Conservation (phyloP, 164 flowering plant species). For the Vitis cinerea region DNA sequence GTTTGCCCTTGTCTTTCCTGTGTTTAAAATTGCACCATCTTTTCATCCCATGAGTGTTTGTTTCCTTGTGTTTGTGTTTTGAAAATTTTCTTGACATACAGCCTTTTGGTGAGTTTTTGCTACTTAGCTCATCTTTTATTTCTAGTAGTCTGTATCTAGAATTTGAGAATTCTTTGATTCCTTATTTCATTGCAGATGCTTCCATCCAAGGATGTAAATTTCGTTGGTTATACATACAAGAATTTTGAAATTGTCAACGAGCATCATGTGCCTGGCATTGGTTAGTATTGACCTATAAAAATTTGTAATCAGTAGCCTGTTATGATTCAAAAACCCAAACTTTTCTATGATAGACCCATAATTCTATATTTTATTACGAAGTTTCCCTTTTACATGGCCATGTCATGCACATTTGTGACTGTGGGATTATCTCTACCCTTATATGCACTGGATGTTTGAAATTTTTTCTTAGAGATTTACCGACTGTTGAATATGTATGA, state of each 20-base stretch:
- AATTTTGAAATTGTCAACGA: slow-evolving; percentile 31
- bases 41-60: too few relatives aligned
- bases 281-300: slow-evolving; percentile 15
- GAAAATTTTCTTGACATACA: too few relatives aligned
- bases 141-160: neutral
- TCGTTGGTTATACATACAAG: slow-evolving; percentile 16
- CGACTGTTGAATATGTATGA: slow-evolving; percentile 2
- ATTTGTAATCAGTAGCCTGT: neutral
- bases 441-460: neutral
- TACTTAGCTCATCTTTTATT: neutral
- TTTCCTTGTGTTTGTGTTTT: too few relatives aligned
- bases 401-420: neutral
- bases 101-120: neutral
- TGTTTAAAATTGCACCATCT: too few relatives aligned
- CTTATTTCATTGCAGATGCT: slow-evolving; percentile 31
- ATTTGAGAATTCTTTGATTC: neutral
- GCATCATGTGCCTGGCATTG: slow-evolving; percentile 30
- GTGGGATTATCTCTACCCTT: too few relatives aligned
- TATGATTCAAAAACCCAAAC: neutral
- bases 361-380: neutral
- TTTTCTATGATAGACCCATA: neutral
- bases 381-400: neutral
- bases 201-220: slow-evolving; percentile 42
- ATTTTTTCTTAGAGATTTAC: neutral
- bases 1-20: too few relatives aligned